Base-by-base conservation (phyloP, 495 filamentous ascomycete genomes). In the Penicillium malachiteum region DNA sequence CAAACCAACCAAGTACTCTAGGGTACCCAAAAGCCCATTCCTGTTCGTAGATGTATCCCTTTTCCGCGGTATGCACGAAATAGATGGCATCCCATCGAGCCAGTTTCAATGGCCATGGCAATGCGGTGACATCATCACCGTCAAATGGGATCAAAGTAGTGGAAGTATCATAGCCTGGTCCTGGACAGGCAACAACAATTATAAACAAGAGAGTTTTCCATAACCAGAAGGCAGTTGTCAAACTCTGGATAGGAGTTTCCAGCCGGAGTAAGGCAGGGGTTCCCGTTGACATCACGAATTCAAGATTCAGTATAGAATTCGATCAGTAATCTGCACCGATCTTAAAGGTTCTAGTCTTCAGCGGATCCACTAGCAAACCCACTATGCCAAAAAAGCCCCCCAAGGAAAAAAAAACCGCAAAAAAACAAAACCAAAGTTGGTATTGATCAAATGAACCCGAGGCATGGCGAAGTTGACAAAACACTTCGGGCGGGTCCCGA, bases 11-110 rank as follows among this genome's bases (percentile, higher is more conserved):
- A 31, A 91, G 68, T 35, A 83, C 49, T 43, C 76, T 70, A 5
- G 87, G 79, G 55, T 87, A 84, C 1, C 91, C 87, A 74, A 96
- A 98, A 1, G 95, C 94, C 92, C 92, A 97, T 72, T 97, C 91
- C 72, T 98, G 95, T 72, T 98, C 94, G 71, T 87, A 92, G 9
- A 86, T 48, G 57, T 97, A 91, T 18, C 91, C 92, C 33, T 85
- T 75, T 51, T 80, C 74, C 0, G 91, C 85, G 42, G 76, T 69
- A 51, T 85, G 81, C 34, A 86, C 74, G 62, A 89, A 97, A 68
- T 96, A 97, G 50, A 98, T 85, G 35, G 89, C 86, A 65, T 98
- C 94, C 94, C 94, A 98, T 71, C 93, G 81, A 0, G 85, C 84
- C 38, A 96, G 78, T 49, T 84, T 85, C 53, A 69, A 56, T 14